Conservation (phyloP, 129 eudicot species). For the Smallanthus sonchifolius region DNA sequence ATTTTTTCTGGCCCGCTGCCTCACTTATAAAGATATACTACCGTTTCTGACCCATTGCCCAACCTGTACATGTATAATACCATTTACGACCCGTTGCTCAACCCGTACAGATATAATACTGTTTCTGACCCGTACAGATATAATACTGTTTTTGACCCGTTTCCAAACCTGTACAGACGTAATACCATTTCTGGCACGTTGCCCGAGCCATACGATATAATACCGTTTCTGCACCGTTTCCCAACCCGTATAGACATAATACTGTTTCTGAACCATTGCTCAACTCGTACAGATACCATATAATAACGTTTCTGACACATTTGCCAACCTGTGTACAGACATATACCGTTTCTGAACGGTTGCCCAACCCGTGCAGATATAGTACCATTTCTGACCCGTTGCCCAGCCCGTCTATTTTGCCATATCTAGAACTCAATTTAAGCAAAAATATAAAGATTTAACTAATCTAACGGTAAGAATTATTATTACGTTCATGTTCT, state of each 20-base stretch:
- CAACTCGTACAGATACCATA: background rate
- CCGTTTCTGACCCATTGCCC: no score
- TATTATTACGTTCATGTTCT: conserved; percentile 80
- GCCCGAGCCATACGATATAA: background rate
- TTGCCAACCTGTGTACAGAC: background rate
- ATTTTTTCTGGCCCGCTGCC: background rate
- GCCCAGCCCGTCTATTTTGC: background rate
- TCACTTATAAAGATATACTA: background rate
- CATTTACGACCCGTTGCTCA: background rate
- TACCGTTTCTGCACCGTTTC: background rate
- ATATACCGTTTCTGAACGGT: background rate
- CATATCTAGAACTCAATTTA: background rate
- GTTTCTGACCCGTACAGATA: background rate
- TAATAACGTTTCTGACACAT: no score
- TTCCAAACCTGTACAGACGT: background rate
- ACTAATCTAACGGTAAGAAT: background rate
- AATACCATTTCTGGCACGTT: no score
- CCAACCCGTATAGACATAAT: background rate
- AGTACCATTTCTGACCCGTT: background rate
- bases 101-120: background rate
- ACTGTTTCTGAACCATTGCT: background rate
- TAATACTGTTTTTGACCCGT: background rate
- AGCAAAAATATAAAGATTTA: background rate
- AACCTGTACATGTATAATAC: no score
- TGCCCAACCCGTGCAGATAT: background rate